phyloP scores from a whole-genome alignment of 176 grass and related monocot species.

The Aegilops bicornis region DNA sequence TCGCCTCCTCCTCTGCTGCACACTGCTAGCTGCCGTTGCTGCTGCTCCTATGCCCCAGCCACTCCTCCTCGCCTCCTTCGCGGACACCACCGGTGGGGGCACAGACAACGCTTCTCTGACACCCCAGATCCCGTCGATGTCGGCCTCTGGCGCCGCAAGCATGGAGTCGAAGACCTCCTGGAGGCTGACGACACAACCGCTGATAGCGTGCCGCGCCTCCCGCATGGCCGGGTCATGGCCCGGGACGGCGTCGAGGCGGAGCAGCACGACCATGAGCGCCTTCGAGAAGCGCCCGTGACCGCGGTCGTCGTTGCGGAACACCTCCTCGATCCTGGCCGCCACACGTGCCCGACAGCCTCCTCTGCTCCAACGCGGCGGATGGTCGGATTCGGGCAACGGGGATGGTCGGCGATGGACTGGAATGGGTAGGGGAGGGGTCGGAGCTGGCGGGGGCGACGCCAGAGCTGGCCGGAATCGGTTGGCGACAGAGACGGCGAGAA shows the following conservation, averaged over 20 bases:
- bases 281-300: conserved; percentile 63
- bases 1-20: no score
- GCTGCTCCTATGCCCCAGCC: conserved; percentile 9
- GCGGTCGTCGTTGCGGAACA: conserved; percentile 50
- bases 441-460: no score
- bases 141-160: conserved; percentile 25
- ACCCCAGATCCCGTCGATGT: conserved; percentile 48
- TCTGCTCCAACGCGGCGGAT: no score
- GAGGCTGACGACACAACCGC: conserved; percentile 62
- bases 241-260: conserved; percentile 77
- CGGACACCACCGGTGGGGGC: neutral
- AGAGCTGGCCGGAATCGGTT: no score
- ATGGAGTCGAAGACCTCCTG: conserved; percentile 82
- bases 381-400: no score
- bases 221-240: conserved; percentile 64
- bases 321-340: no score
- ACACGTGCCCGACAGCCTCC: no score
- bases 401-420: no score
- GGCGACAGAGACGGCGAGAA: no score
- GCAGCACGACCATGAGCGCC: conserved; percentile 64
- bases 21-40: no score
- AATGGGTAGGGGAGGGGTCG: no score
- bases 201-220: conserved; percentile 57
- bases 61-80: neutral
- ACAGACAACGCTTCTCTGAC: neutral